Base-by-base conservation (phyloP, 2,329 filamentous ascomycete species). In the Fusarium falciforme region DNA sequence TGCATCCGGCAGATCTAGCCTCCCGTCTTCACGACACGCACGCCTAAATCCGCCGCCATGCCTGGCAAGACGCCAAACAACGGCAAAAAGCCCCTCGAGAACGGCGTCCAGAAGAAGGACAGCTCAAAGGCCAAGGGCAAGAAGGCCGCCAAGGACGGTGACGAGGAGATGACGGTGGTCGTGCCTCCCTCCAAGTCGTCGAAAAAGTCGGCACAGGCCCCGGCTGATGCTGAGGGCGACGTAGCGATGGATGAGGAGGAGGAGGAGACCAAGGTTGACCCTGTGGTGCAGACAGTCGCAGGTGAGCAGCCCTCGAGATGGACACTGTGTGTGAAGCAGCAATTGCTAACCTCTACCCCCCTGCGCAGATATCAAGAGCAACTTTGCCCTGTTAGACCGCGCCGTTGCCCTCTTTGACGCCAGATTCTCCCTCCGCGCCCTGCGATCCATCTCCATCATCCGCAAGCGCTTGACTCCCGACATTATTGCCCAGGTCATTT, bases 391-490 rank as follows among this genome's bases (percentile, higher is more conserved):
- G 75, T 89, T 99, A 80, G 95, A 98, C 80, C 93, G 95, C 80
- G 96, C 95, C 76, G 96, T 99, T 74, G 89, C 92, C 75, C 91
- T 97, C 79, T 99, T 98, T 83, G 96, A 99, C 85, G 91, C 95
- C 68, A 92, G 96, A 87, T 99, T 98, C 85, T 94, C 96, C 66
- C 93, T 99, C 74, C 91, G 96, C 81, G 96, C 96, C 71, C 90
- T 99, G 74, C 93, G 96, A 79, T 97, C 95, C 78, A 97, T 98
- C 85, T 98, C 96, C 44, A 95, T 95, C 64, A 92, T 98, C 82
- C 94, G 96, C 83, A 98, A 98, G 88, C 91, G 94, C 76, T 89
- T 98, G 77, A 94, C 92, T 16, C 90, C 93, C 67, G 93, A 96
- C 77, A 92, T 97, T 77, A 88, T 98, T 76, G 90, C 92, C 60